These are phyloP conservation scores for Martiniozyma abietophila DNA, from an alignment of 805 yeast species.

Conservation along the genomic window DNA sequence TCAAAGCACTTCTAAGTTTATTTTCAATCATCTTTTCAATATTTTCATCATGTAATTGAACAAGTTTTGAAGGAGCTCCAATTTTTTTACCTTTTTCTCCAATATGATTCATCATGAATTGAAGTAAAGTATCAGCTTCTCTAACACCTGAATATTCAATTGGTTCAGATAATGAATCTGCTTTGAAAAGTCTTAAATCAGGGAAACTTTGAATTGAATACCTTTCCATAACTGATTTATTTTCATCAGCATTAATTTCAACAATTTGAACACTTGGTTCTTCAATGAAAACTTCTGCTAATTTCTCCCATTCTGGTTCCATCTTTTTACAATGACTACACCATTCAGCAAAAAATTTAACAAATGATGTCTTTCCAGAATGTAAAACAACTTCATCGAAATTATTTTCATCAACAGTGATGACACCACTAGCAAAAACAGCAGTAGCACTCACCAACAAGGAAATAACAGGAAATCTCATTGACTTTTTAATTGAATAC, in stretches of 20 bases:
- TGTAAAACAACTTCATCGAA: slow-evolving; percentile 49
- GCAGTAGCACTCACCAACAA: too few relatives aligned
- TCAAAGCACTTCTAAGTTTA: slow-evolving; percentile 35
- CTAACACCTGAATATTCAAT: slow-evolving; percentile 48
- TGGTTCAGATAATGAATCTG: slow-evolving; percentile 38
- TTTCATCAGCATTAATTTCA: slow-evolving; percentile 53
- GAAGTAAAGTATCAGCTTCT: slow-evolving; percentile 39
- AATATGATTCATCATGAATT: too few relatives aligned
- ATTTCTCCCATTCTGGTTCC: slow-evolving; percentile 37
- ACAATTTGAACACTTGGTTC: slow-evolving; percentile 25
- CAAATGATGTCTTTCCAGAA: slow-evolving; percentile 62
- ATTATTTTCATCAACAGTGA: slow-evolving; percentile 37
- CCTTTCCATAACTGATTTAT: slow-evolving; percentile 39
- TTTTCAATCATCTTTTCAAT: slow-evolving; percentile 21
- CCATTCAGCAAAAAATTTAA: slow-evolving; percentile 71
- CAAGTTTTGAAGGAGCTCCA: slow-evolving; percentile 17
- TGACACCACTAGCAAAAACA: too few relatives aligned
- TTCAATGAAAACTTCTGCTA: slow-evolving; percentile 17
- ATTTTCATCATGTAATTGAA: slow-evolving; percentile 21
- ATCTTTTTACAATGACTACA: slow-evolving; percentile 58
- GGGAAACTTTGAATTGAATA: slow-evolving; percentile 60
- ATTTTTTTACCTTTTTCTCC: slow-evolving; percentile 15
- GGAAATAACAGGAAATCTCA: too few relatives aligned
- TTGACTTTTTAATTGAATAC: too few relatives aligned
- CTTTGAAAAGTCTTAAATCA: slow-evolving; percentile 46